phyloP scores from a whole-genome alignment of 345 rosid genomes.

The Citrus reticulata region DNA sequence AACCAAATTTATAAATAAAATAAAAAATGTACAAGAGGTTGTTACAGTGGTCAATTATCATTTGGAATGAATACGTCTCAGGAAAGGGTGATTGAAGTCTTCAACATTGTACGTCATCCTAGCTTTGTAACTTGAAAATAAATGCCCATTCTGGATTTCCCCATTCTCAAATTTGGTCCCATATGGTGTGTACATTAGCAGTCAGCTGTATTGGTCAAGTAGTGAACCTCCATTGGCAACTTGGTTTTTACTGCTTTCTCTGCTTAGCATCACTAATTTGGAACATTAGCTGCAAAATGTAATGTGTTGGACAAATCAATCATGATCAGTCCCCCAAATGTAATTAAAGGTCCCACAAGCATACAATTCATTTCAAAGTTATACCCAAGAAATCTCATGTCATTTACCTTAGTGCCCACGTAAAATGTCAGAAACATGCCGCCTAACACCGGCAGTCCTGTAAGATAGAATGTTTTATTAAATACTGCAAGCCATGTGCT shows the following conservation, averaged over 20 bases:
- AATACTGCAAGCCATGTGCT: not conserved
- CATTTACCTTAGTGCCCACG: slow-evolving; percentile 72
- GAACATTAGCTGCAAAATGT: slow-evolving; percentile 63
- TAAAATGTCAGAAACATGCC: slow-evolving; percentile 69
- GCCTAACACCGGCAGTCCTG: slow-evolving; percentile 61
- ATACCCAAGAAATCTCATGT: not conserved
- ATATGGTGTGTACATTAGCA: not conserved
- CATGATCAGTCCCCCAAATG: not conserved
- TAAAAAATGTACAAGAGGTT: not conserved
- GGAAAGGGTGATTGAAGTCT: not conserved
- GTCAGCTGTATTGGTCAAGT: not conserved
- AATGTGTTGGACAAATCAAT: not conserved
- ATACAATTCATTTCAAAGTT: not conserved
- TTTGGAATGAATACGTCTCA: not conserved
- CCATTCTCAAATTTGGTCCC: not conserved
- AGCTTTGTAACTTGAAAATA: not conserved
- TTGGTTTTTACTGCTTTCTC: slow-evolving; percentile 21
- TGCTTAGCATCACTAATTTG: slow-evolving; percentile 50
- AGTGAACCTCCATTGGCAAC: not conserved
- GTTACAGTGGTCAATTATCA: not conserved
- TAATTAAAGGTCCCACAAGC: not conserved
- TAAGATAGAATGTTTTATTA: slow-evolving; percentile 13
- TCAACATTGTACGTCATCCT: not conserved
- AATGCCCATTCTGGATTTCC: not conserved
- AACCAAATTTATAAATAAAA: not conserved